These are phyloP conservation scores for Hypomyces perniciosus DNA, from an alignment of 2,329 filamentous ascomycete species.

Conservation along the genomic window DNA sequence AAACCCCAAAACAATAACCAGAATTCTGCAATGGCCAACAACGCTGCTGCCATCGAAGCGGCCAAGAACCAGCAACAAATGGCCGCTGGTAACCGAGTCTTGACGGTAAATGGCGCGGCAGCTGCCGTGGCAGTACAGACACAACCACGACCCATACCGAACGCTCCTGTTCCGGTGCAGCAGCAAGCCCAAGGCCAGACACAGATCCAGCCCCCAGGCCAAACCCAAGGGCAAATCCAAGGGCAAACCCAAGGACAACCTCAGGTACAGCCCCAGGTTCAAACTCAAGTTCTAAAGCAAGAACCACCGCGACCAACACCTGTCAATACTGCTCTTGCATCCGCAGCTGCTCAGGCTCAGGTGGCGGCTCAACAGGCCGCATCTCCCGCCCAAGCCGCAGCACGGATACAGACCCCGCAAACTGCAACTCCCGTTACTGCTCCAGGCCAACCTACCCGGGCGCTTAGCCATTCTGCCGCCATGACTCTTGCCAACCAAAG, in stretches of 20 bases:
- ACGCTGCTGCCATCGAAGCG: constrained; percentile 40
- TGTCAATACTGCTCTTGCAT: constrained; percentile 41
- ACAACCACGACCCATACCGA: constrained; percentile 24
- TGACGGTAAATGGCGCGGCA: constrained; percentile 24
- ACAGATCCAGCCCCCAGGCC: constrained; percentile 3
- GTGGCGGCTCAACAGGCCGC: constrained; percentile 25
- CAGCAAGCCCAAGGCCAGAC: constrained; percentile 18
- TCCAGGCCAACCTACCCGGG: constrained; percentile 30
- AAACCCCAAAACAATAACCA: constrained; percentile 26
- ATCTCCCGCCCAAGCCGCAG: constrained; percentile 43
- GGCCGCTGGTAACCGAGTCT: constrained; percentile 23
- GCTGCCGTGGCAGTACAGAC: constrained; percentile 18
- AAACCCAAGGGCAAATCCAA: constrained; percentile 19
- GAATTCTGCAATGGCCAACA: constrained; percentile 33
- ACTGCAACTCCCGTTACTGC: constrained; percentile 32
- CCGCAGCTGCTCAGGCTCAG: constrained; percentile 33
- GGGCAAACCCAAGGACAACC: constrained; percentile 10
- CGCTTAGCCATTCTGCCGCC: constrained; percentile 46
- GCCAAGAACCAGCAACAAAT: constrained; percentile 38
- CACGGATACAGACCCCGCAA: constrained; percentile 46
- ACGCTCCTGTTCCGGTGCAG: constrained; percentile 20
- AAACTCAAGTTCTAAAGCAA: constrained; percentile 18
- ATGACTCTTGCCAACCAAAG: constrained; percentile 43
- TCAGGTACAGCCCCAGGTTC: constrained; percentile 16
- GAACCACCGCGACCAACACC: constrained; percentile 36